These are phyloP conservation scores for Globisporangium acanthophoron DNA, from an alignment of 352 stramenopile species.

Conservation along the genomic window DNA sequence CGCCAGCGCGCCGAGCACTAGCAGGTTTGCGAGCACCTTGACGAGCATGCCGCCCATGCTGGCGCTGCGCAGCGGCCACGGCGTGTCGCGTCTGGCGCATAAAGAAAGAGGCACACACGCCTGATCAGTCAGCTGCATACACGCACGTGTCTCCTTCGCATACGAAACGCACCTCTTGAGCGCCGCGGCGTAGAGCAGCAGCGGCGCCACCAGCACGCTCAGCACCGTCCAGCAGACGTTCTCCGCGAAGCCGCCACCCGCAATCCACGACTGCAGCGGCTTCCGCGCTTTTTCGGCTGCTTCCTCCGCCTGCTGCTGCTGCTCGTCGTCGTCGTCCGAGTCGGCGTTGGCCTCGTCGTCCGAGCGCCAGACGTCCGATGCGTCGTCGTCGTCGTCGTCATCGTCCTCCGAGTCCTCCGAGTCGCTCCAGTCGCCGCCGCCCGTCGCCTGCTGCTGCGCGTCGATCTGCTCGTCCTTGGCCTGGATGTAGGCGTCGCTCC, in stretches of 20 bases:
- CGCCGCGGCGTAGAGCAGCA: constrained; percentile 42
- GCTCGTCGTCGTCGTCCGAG: constrained; percentile 14
- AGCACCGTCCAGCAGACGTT: constrained; percentile 59
- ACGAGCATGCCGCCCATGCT: constrained; percentile 16
- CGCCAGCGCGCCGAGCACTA: constrained; percentile 17
- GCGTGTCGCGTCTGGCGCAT: constrained; percentile 7
- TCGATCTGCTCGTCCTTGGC: constrained; percentile 84
- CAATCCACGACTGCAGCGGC: constrained; percentile 20
- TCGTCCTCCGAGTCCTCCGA: constrained; percentile 28
- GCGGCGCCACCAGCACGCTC: constrained; percentile 25
- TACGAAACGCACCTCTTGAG: constrained; percentile 8
- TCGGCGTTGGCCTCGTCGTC: constrained; percentile 13
- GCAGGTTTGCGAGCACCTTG: constrained; percentile 36
- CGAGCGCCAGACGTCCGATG: constrained; percentile 13
- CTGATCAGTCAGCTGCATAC: neutral
- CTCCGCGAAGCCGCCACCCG: constrained; percentile 28
- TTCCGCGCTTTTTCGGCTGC: neutral
- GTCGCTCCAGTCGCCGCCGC: constrained; percentile 31
- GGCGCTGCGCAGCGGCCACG: constrained; percentile 36
- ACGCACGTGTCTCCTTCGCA: too few relatives aligned
- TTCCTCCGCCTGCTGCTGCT: constrained; percentile 17
- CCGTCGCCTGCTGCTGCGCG: constrained; percentile 41
- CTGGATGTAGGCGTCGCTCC: constrained; percentile 80
- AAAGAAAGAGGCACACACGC: neutral
- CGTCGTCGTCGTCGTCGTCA: constrained; percentile 19